Evolutionary conservation across 2,329 filamentous ascomycete genomes (phyloP).

Genomic region (Fusarium circinatum): DNA sequence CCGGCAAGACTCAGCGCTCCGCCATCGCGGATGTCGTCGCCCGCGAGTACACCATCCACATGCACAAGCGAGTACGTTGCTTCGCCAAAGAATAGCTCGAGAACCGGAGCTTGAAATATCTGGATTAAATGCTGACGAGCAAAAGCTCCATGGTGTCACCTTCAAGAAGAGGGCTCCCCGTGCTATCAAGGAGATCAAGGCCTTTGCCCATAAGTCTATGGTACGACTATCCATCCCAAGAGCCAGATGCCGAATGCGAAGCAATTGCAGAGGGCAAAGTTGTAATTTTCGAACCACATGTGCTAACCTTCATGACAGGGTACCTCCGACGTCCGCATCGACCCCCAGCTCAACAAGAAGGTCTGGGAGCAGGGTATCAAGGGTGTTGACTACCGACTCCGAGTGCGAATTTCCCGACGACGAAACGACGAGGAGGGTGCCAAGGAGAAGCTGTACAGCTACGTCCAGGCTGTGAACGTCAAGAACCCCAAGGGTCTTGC

Average conservation of each 20-base stretch:
- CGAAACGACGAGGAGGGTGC: slow-evolving; percentile 99
- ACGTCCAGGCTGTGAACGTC: slow-evolving; percentile 99
- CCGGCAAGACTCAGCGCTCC: slow-evolving; percentile 72
- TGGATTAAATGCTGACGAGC: slow-evolving; percentile 32
- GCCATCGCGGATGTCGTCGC: slow-evolving; percentile 99
- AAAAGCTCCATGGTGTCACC: slow-evolving; percentile 89
- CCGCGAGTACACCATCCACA: slow-evolving; percentile 99
- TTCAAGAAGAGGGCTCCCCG: slow-evolving; percentile 99
- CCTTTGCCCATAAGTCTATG: slow-evolving; percentile 93
- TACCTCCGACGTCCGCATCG: slow-evolving; percentile 95
- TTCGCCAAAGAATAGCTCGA: slow-evolving; percentile 18
- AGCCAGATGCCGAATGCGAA: slow-evolving; percentile 19
- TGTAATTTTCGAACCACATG: background rate
- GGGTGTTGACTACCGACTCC: slow-evolving; percentile 96
- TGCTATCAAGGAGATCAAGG: slow-evolving; percentile 99
- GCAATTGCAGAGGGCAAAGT: slow-evolving; percentile 16
- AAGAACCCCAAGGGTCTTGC: slow-evolving; percentile 98
- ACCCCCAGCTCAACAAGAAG: slow-evolving; percentile 99
- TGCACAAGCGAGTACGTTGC: slow-evolving; percentile 84
- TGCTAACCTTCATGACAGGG: slow-evolving; percentile 67
- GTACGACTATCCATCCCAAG: slow-evolving; percentile 66
- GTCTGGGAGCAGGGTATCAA: slow-evolving; percentile 99
- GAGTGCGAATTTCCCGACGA: slow-evolving; percentile 98
- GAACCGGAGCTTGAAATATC: slow-evolving; percentile 9
- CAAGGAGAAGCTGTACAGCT: slow-evolving; percentile 99